These are phyloP conservation scores for Aspergillus udagawae DNA, from an alignment of 2,329 filamentous ascomycete genomes.

Conservation along the genomic window DNA sequence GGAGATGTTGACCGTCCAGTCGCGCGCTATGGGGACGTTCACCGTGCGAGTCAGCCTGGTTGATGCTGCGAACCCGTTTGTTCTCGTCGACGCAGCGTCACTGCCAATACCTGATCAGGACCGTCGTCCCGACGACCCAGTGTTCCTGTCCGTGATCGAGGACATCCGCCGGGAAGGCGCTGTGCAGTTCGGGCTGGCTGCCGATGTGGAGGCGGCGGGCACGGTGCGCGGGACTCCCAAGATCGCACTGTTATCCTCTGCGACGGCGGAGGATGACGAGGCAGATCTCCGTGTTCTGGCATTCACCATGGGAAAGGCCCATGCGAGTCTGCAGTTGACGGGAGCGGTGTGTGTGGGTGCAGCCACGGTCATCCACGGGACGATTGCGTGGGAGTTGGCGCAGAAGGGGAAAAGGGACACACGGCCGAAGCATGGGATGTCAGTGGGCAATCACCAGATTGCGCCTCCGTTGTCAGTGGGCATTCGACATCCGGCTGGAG, in stretches of 20 bases:
- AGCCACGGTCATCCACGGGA: conserved; percentile 18
- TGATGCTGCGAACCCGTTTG: conserved; percentile 59
- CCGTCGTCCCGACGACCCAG: background rate
- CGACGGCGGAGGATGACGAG: background rate
- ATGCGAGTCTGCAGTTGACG: conserved; percentile 25
- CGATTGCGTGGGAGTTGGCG: conserved; percentile 10
- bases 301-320: conserved; percentile 23
- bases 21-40: conserved; percentile 42
- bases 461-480: conserved; percentile 5
- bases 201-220: conserved; percentile 29
- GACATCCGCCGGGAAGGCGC: conserved; percentile 53
- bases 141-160: conserved; percentile 46
- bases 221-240: conserved; percentile 55
- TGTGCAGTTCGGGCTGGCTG: conserved; percentile 54
- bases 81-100: conserved; percentile 54
- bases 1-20: conserved; percentile 21
- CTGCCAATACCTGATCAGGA: conserved; percentile 29
- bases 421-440: background rate
- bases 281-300: conserved; percentile 22
- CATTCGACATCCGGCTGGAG: conserved; percentile 15
- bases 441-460: too few relatives aligned
- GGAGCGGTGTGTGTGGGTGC: conserved; percentile 24
- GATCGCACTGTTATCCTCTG: conserved; percentile 49
- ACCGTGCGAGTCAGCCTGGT: conserved; percentile 48
- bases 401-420: background rate